Conservation (phyloP, 371 early-diverging fungal genomes). For the Astathelohania contejeani region DNA sequence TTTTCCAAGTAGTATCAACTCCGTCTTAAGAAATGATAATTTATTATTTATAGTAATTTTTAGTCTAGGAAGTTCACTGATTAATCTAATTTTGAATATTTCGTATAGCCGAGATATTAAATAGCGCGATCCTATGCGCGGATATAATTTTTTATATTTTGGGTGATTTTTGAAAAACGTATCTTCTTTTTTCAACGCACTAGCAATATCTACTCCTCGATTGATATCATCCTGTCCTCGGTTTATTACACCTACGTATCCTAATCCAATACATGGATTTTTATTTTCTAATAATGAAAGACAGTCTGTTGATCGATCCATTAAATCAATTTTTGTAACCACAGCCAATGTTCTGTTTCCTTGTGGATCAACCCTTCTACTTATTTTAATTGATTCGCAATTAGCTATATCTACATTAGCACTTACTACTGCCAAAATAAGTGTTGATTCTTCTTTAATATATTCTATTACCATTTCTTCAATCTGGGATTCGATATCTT, state of each 20-base stretch:
- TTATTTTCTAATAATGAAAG: constrained; percentile 57
- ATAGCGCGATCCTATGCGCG: constrained; percentile 12
- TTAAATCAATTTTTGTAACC: constrained; percentile 90
- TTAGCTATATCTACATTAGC: constrained; percentile 95
- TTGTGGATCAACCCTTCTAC: constrained; percentile 74
- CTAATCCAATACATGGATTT: constrained; percentile 74
- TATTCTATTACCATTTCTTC: constrained; percentile 76
- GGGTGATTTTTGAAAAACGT: constrained; percentile 21
- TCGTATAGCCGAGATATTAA: constrained; percentile 7
- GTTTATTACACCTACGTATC: constrained; percentile 91
- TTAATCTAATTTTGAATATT: constrained; percentile 13
- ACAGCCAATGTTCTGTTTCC: constrained; percentile 88
- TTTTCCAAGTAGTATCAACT: neutral
- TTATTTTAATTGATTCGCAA: constrained; percentile 82
- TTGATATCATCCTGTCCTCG: constrained; percentile 59
- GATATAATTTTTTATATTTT: constrained; percentile 6
- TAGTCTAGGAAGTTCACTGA: constrained; percentile 9
- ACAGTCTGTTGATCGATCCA: constrained; percentile 60
- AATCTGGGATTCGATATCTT: constrained; percentile 70
- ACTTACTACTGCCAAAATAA: constrained; percentile 76
- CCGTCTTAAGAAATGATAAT: constrained; percentile 1
- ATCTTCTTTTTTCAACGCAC: constrained; percentile 14
- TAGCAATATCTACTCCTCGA: constrained; percentile 7
- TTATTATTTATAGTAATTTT: constrained; percentile 7
- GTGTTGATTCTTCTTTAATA: constrained; percentile 72